Percentiles rank a stretch among this genome's conserved stretches.
These are phyloP conservation scores for Penicillium turbatum DNA, from an alignment of 495 filamentous ascomycete species.

Conservation along the genomic window DNA sequence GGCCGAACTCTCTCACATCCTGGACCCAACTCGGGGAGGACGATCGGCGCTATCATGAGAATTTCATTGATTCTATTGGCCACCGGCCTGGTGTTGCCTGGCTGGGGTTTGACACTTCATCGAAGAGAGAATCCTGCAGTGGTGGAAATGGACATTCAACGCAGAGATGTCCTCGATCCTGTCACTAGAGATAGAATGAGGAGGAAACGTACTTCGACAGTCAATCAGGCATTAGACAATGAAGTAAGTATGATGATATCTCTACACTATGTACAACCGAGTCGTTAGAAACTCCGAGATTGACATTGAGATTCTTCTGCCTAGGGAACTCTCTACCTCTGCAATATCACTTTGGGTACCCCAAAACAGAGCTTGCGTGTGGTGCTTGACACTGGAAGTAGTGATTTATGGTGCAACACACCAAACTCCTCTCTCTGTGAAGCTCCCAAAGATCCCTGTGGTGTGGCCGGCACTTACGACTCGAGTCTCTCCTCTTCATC, in stretches of 20 bases:
- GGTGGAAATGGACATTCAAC: slow-evolving; percentile 37
- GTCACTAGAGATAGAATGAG: slow-evolving; percentile 31
- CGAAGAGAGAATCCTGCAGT: slow-evolving; percentile 35
- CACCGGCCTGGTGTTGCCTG: slow-evolving; percentile 19
- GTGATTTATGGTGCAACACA: slow-evolving; percentile 85
- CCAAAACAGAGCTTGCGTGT: slow-evolving; percentile 60
- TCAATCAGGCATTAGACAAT: slow-evolving; percentile 38
- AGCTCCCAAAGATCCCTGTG: slow-evolving; percentile 44
- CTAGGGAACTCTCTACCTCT: slow-evolving; percentile 58
- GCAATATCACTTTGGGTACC: slow-evolving; percentile 69
- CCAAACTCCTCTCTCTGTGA: slow-evolving; percentile 58
- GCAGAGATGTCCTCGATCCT: slow-evolving; percentile 33
- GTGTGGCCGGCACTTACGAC: slow-evolving; percentile 59
- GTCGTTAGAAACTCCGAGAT: no score
- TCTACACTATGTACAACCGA: background rate
- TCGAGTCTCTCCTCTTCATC: slow-evolving; percentile 80
- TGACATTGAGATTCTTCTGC: background rate
- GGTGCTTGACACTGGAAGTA: slow-evolving; percentile 80
- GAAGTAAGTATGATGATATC: slow-evolving; percentile 26
- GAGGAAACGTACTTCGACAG: slow-evolving; percentile 32
- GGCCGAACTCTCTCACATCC: background rate
- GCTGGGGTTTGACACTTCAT: slow-evolving; percentile 25
- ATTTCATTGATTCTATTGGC: slow-evolving; percentile 17
- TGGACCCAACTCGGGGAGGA: background rate
- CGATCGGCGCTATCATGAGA: slow-evolving; percentile 16